phyloP scores from a whole-genome alignment of 352 stramenopile species.

The Globisporangium nagaii region DNA sequence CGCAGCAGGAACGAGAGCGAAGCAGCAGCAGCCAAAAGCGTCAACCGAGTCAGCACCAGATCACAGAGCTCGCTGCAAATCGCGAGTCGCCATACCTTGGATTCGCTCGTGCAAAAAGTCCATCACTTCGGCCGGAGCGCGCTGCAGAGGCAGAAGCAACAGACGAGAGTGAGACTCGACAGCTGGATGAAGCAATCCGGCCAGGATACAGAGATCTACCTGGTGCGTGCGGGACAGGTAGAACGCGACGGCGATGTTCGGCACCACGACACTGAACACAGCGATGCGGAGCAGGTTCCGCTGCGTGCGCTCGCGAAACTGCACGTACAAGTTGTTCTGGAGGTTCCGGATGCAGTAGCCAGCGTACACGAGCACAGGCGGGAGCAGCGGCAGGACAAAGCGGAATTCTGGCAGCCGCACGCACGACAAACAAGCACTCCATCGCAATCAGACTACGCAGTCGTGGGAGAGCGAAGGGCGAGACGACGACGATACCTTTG shows the following conservation, averaged over 20 bases:
- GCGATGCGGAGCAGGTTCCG: conserved; percentile 46
- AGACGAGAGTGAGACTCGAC: no score
- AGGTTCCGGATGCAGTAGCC: conserved; percentile 72
- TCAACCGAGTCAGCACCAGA: not conserved
- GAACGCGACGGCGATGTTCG: conserved; percentile 57
- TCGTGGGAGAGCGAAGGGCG: not conserved
- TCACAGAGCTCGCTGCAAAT: not conserved
- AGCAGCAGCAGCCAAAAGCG: not conserved
- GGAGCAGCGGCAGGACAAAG: conserved; percentile 78
- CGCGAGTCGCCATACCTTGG: conserved; percentile 26
- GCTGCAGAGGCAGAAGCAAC: conserved; percentile 17
- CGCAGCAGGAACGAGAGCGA: not conserved
- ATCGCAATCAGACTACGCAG: not conserved
- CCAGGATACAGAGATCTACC: conserved; percentile 5
- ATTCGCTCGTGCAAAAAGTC: conserved; percentile 60
- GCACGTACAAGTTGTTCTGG: conserved; percentile 51
- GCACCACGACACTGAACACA: conserved; percentile 44
- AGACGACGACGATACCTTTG: conserved; percentile 47
- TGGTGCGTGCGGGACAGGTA: conserved; percentile 72
- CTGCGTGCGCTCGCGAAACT: conserved; percentile 50
- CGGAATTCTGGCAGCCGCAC: conserved; percentile 52
- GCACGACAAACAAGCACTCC: not conserved
- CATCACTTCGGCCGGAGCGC: conserved; percentile 74
- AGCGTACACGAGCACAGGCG: conserved; percentile 65
- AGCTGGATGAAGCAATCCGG: not conserved